Evolutionary conservation across 2,329 filamentous ascomycete genomes (phyloP), one percentile per base, ranked within the genome.

Genomic region (Sclerotinia glacialis): DNA sequence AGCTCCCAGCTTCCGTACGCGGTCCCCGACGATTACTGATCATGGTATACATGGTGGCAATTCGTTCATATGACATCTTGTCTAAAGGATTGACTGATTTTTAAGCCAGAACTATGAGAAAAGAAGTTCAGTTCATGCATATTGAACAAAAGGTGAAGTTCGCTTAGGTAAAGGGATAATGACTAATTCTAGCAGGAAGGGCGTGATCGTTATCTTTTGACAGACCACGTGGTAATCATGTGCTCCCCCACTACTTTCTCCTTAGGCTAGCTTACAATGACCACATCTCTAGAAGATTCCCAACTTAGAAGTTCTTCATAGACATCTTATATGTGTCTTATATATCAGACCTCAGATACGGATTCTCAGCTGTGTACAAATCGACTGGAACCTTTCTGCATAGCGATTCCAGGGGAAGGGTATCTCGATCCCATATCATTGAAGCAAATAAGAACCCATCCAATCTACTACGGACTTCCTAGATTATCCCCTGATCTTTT

Each of bases 171-270:
- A 47, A 31, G 42, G 44, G 42, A 59, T 46, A 28, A 8, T 37
- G 56, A 23, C 56, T 60, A 60, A 60, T 47, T 58, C 55, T 16
- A 46, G 7, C 26, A 46, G 28, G 12, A 23, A 60, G 56, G 56
- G 56, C 56, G 42, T 34, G 26, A 5, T 34, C 28, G 28, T 46
- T 28, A 59, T 59, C 16, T 59, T 34, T 37, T 23, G 28, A 12
- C 14, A 59, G n/a, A 40, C 40, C 26, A 47, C 42, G 56, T 47
- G 26, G 26, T 58, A n/a, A 31, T 31, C 55, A 31, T 58, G 40
- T 58, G 40, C 11, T 59, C 16, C 42, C 28, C 40, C 2, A 47
- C 42, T n/a, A 28, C 56, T 47, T 55, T 34, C 53, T 34, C 23
- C 53, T 55, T 23, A n/a, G 34, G 53, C 53, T 55, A 55, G 53